These are phyloP conservation scores for Apostasia ramifera DNA, from an alignment of 106 monocot species.

Conservation along the genomic window DNA sequence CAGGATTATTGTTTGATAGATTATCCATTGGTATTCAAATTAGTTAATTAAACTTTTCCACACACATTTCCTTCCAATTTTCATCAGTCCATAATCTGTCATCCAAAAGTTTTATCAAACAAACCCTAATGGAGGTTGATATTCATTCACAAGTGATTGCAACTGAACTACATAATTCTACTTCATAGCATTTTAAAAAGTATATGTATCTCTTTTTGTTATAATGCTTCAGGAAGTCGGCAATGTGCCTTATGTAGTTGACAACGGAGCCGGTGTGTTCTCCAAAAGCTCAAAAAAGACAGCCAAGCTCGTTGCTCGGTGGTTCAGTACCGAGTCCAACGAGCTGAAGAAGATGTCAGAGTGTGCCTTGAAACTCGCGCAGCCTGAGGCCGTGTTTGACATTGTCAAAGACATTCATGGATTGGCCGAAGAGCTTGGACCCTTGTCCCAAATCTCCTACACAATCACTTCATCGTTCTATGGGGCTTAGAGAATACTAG, in stretches of 20 bases:
- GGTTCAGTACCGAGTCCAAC: slow-evolving; percentile 50
- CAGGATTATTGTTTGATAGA: too few relatives aligned
- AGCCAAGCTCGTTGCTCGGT: slow-evolving; percentile 37
- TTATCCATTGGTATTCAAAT: too few relatives aligned
- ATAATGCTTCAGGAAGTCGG: slow-evolving; percentile 52
- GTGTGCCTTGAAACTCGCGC: slow-evolving; percentile 61
- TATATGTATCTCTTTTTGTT: too few relatives aligned
- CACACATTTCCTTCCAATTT: too few relatives aligned
- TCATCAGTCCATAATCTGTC: too few relatives aligned
- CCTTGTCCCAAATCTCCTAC: slow-evolving; percentile 33
- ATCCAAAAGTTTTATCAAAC: too few relatives aligned
- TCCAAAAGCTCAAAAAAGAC: slow-evolving; percentile 63
- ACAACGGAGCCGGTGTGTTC: slow-evolving; percentile 66
- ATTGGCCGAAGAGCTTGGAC: slow-evolving; percentile 31
- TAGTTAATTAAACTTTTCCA: too few relatives aligned
- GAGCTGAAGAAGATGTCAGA: slow-evolving; percentile 59
- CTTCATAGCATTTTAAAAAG: too few relatives aligned
- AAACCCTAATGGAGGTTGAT: too few relatives aligned
- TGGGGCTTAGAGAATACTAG: not conserved
- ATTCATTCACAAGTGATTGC: too few relatives aligned
- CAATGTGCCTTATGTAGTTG: slow-evolving; percentile 71
- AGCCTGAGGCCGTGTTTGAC: slow-evolving; percentile 69
- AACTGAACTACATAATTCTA: too few relatives aligned
- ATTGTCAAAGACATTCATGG: slow-evolving; percentile 64
- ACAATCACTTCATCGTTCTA: slow-evolving; percentile 44